Base-by-base conservation (phyloP, 352 stramenopile genomes). In the Pythium utonaiense region DNA sequence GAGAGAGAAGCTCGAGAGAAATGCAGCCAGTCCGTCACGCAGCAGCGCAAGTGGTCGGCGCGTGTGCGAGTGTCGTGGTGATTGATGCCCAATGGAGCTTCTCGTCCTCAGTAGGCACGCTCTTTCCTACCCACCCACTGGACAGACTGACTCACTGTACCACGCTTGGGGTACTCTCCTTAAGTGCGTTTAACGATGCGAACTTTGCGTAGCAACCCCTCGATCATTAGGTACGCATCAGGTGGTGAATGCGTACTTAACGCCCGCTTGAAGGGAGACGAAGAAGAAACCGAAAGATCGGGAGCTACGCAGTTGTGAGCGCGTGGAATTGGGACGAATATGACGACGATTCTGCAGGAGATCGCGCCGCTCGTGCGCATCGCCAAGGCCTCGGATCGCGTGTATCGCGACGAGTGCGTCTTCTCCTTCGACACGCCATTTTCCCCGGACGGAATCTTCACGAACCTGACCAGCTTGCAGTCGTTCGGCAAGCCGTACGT, bases 401-500 rank as follows among this genome's bases (percentile, higher is more conserved):
- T 99, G 40, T 98, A 94, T 69, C 97, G 98, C 56, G 96, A 98
- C 45, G 97, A 99, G 76, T 99, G 96, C 77, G 89, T 96, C 42
- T 98, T 98, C 66, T 98, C 88, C 17, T 99, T 99, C 71, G 91
- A 98, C 70, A 96, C 88, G 44, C 48, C 83, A 40, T 74, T 91
- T 21, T 85, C 78, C 2, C 57, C 72, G 10, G 64, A 70, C 3
- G 86, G 86, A 36, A 57, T 94, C 38, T 96, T 90, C 64, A 97
- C 98, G 42, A 99, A 98, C 67, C 77, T 99, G 51, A 71, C 71
- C 14, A 95, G 91, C 1, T 97, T 98, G 67, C 80, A 96, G 41
- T 97, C 95, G 28, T 98, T 97, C 49, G 88, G 96, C 47, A 73
- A 82, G 38, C 75, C 87, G 3, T 88, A 67, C 42, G 66, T 95